These are phyloP conservation scores for cucumber (Cucumis sativus) DNA, from an alignment of 306 rosid genomes.

Conservation along the genomic window DNA sequence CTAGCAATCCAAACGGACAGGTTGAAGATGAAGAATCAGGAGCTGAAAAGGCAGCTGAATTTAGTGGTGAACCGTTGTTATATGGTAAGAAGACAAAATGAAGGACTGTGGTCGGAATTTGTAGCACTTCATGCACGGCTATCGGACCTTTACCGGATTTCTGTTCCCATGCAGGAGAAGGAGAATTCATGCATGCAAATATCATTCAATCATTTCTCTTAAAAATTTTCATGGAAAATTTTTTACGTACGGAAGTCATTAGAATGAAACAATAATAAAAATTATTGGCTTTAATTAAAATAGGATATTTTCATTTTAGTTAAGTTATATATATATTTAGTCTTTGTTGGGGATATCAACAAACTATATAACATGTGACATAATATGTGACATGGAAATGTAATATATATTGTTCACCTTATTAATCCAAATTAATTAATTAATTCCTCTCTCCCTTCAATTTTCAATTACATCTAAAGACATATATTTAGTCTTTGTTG, in stretches of 20 bases:
- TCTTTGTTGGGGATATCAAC: background rate
- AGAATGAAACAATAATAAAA: background rate
- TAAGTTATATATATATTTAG: background rate
- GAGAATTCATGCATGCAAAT: constrained; percentile 1
- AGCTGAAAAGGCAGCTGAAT: background rate
- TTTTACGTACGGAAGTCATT: background rate
- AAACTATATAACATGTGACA: background rate
- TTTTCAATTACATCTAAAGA: no score
- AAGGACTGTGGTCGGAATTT: constrained; percentile 1
- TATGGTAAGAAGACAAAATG: constrained; percentile 3
- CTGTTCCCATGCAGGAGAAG: background rate
- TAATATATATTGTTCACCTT: background rate
- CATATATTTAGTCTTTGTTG: no score
- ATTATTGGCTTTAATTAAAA: background rate
- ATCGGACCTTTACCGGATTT: background rate
- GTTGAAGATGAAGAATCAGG: constrained; percentile 4
- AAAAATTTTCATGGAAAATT: background rate
- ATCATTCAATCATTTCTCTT: background rate
- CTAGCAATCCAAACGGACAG: background rate
- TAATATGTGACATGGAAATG: background rate
- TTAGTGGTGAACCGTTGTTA: background rate
- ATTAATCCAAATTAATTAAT: background rate
- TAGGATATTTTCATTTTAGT: background rate
- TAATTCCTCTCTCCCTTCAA: background rate
- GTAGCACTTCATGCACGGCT: constrained; percentile 4